These are phyloP conservation scores for Eucalyptus tenuipes DNA, from an alignment of 345 rosid genomes.

Conservation along the genomic window DNA sequence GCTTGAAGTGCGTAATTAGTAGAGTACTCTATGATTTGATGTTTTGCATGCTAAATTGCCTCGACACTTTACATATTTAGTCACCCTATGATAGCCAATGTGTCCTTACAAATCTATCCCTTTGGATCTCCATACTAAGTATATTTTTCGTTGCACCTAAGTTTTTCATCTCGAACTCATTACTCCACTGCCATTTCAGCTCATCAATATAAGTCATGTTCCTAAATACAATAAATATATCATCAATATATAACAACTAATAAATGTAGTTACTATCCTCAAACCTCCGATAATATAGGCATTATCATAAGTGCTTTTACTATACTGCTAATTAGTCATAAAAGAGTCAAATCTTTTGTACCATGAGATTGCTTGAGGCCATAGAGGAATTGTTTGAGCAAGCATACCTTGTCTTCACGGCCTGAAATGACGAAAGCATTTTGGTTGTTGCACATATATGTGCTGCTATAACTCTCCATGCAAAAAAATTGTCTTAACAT, in stretches of 20 bases:
- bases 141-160: too few species aligned
- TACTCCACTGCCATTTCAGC: background rate
- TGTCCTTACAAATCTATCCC: background rate
- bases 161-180: background rate
- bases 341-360: background rate
- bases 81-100: background rate
- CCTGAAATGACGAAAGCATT: background rate
- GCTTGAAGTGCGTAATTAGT: background rate
- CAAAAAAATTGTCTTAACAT: background rate
- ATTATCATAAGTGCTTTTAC: background rate
- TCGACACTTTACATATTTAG: background rate
- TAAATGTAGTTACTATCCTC: background rate
- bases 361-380: background rate
- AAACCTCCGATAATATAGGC: background rate
- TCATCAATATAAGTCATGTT: background rate
- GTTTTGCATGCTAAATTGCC: background rate
- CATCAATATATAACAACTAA: background rate
- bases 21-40: background rate
- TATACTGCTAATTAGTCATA: background rate
- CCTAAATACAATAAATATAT: background rate
- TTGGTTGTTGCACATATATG: background rate
- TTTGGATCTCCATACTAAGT: background rate
- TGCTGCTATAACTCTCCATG: background rate
- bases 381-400: background rate
- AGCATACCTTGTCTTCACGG: background rate